Conservation (phyloP, 345 rosid species). For the Arabidopsis suecica region DNA sequence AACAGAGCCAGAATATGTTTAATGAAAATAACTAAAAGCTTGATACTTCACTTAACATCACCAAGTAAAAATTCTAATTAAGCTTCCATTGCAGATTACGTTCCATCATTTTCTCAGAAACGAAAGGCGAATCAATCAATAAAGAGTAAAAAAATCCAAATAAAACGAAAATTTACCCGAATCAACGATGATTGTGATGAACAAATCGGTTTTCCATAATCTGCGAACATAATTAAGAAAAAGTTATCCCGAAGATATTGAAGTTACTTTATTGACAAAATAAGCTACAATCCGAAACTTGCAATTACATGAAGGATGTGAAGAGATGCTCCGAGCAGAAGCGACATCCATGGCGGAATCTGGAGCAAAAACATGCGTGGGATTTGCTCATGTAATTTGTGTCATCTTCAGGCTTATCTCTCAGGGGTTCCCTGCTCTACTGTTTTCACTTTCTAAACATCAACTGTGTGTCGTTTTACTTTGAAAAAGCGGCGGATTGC, state of each 20-base stretch:
- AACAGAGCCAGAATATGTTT: neutral
- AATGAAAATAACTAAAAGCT: neutral
- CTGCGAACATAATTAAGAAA: constrained; percentile 39
- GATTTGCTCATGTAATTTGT: constrained; percentile 53
- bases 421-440: constrained; percentile 15
- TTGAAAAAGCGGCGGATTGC: constrained; percentile 6
- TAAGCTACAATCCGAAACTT: neutral
- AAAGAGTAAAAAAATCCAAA: neutral
- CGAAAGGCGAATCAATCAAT: constrained; percentile 1
- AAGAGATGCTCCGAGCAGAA: constrained; percentile 43
- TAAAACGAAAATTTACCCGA: constrained; percentile 47
- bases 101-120: constrained; percentile 29
- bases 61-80: neutral
- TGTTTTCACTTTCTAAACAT: constrained; percentile 19
- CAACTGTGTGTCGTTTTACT: constrained; percentile 22
- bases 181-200: constrained; percentile 43
- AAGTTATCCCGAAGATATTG: neutral
- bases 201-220: constrained; percentile 42
- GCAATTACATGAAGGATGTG: constrained; percentile 44
- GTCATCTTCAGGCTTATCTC: constrained; percentile 56
- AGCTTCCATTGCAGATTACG: constrained; percentile 15
- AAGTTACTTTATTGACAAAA: neutral
- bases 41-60: constrained; percentile 8
- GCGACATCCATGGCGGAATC: constrained; percentile 60
- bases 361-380: constrained; percentile 35